phyloP scores from a whole-genome alignment of 495 filamentous ascomycete genomes.

The Glonium stellatum region DNA sequence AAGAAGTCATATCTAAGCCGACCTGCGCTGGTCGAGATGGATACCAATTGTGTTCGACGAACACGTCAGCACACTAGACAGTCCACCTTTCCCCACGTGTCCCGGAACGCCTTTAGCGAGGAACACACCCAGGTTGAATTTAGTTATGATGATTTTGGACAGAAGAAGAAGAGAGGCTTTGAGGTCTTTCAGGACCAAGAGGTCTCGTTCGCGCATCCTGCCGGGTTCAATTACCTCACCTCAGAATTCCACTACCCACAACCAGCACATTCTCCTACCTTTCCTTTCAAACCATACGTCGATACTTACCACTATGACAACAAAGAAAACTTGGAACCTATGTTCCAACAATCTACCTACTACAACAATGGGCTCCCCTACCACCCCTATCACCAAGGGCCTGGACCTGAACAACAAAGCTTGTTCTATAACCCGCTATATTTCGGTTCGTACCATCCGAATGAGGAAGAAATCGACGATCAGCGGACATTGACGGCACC shows the following conservation, averaged over 20 bases:
- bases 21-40: conserved; percentile 23
- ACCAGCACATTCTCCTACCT: conserved; percentile 15
- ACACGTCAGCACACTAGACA: conserved; percentile 7
- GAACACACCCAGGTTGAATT: conserved; percentile 11
- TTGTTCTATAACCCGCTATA: conserved; percentile 3
- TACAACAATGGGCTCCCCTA: conserved; percentile 11
- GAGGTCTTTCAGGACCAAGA: conserved; percentile 31
- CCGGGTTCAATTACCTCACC: conserved; percentile 26
- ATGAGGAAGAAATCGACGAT: conserved; percentile 21
- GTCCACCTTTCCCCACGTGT: conserved; percentile 2
- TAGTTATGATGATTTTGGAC: conserved; percentile 10
- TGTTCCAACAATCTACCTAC: conserved; percentile 8
- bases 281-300: conserved; percentile 18
- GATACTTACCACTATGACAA: conserved; percentile 15
- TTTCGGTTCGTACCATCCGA: conserved; percentile 12
- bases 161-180: conserved; percentile 24
- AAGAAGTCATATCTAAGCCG: conserved; percentile 13
- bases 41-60: conserved; percentile 21
- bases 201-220: conserved; percentile 30
- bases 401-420: conserved; percentile 13
- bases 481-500: conserved; percentile 28
- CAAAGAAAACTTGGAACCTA: conserved; percentile 23
- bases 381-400: conserved; percentile 16
- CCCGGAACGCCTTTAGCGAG: conserved; percentile 10
- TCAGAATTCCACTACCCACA: conserved; percentile 25